Evolutionary conservation across 306 rosid genomes (phyloP), one percentile per base, ranked within the genome.

Genomic region (Bauhinia variegata): DNA sequence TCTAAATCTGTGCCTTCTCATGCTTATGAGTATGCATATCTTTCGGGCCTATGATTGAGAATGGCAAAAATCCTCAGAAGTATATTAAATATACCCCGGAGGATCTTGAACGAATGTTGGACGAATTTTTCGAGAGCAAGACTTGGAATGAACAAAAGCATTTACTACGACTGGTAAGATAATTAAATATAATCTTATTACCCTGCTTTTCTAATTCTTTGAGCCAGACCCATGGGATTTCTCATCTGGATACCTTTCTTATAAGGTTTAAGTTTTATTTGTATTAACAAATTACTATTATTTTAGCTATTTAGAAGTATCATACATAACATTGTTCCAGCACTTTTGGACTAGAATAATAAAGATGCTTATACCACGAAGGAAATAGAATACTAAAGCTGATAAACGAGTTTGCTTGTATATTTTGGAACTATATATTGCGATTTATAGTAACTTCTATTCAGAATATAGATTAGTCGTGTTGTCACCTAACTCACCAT

Each of bases 81-180:
- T 90, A 88, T 77, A 86, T 90, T 43, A 80, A 58, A 77, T 85
- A 82, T 74, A 38, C 78, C 11, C 85, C 97, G 0, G 99, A 90
- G 81, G 70, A 73, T 54, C 89, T 95, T 31, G 99, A 95, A 38
- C 86, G 82, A 44, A 95, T 90, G 97, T 66, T 95, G 49, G 81
- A 74, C 64, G 96, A 88, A 60, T 90, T 95, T 71, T 95, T 95
- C 28, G 99, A 95, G 75, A 86, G 97, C 42, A 95, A 90, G 85
- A 82, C 89, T 0, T 86, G 92, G 93, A 31, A 62, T 74, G 99
- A 93, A 63, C 97, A 72, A 54, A 93, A 89, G 85, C 83, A n/a
- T n/a, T n/a, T n/a, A n/a, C n/a, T n/a, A n/a, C n/a, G n/a, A n/a
- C n/a, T n/a, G n/a, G n/a, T n/a, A n/a, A n/a, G n/a, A n/a, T n/a